These are phyloP conservation scores for Fraxinus floribunda DNA, from an alignment of 305 asterid species.

Conservation along the genomic window DNA sequence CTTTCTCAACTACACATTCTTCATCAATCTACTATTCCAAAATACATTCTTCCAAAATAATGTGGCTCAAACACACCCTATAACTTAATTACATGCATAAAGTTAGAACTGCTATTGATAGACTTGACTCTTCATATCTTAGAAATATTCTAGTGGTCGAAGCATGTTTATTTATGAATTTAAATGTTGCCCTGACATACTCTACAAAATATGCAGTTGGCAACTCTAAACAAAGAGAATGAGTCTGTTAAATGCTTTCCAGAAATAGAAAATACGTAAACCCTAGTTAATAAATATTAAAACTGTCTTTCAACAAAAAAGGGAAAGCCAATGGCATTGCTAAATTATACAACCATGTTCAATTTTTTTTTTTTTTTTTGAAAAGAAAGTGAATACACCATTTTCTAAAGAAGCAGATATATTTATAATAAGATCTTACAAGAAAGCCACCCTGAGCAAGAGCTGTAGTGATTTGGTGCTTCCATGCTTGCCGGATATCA, in stretches of 20 bases:
- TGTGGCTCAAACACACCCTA: no score
- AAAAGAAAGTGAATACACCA: background rate
- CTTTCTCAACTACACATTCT: no score
- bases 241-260: background rate
- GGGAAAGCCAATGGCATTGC: background rate
- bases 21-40: no score
- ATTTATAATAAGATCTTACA: conserved; percentile 41
- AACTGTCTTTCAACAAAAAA: background rate
- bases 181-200: background rate
- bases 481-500: conserved; percentile 61
- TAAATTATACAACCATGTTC: background rate
- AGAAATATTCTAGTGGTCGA: background rate
- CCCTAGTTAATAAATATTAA: background rate
- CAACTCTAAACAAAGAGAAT: background rate
- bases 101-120: background rate
- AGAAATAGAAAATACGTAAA: background rate
- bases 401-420: background rate
- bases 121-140: background rate
- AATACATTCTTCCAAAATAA: no score
- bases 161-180: background rate
- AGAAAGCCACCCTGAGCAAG: conserved; percentile 95
- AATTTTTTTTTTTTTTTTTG: no score
- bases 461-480: conserved; percentile 66
- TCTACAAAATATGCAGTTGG: background rate
- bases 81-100: background rate